A percentile compares a stretch with the other conserved stretches of the same genome.
phyloP scores from a whole-genome alignment of 345 rosid genomes.

The Angophora floribunda region DNA sequence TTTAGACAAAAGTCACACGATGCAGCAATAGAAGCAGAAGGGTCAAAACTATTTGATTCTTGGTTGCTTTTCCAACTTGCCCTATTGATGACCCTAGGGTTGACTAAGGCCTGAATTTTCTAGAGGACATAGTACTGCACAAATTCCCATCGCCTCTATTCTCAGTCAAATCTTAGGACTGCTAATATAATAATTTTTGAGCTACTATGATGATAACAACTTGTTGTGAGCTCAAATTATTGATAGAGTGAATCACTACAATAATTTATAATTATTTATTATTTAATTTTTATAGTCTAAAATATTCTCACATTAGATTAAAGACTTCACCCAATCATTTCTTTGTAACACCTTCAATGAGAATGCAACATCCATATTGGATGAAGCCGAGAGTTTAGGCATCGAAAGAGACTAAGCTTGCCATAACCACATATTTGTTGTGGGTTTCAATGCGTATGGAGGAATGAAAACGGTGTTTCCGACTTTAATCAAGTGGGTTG shows the following conservation, averaged over 20 bases:
- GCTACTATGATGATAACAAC: no score
- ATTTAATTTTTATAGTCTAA: no score
- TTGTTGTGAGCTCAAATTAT: no score
- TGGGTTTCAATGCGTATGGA: slow-evolving; percentile 24
- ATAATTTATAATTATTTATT: no score
- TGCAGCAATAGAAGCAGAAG: not conserved
- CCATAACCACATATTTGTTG: slow-evolving; percentile 26
- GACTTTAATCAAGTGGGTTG: slow-evolving; percentile 29
- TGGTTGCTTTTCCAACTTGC: slow-evolving; percentile 19
- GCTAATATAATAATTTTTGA: no score
- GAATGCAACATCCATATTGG: slow-evolving; percentile 1
- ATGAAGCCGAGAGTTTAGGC: slow-evolving; percentile 21
- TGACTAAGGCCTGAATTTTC: not conserved
- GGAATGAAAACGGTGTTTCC: slow-evolving; percentile 25
- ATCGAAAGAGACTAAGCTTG: slow-evolving; percentile 31
- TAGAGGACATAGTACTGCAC: slow-evolving; percentile 20
- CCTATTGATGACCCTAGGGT: slow-evolving; percentile 7
- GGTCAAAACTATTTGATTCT: not conserved
- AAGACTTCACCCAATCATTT: no score
- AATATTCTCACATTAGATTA: no score
- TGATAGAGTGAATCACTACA: no score
- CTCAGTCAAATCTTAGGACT: slow-evolving; percentile 11
- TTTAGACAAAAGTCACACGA: slow-evolving; percentile 1
- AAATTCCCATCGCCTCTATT: slow-evolving; percentile 16
- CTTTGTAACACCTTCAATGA: slow-evolving; percentile 20